Conservation (phyloP, 2,329 filamentous ascomycete species). For the Cryphonectria nitschkei region DNA sequence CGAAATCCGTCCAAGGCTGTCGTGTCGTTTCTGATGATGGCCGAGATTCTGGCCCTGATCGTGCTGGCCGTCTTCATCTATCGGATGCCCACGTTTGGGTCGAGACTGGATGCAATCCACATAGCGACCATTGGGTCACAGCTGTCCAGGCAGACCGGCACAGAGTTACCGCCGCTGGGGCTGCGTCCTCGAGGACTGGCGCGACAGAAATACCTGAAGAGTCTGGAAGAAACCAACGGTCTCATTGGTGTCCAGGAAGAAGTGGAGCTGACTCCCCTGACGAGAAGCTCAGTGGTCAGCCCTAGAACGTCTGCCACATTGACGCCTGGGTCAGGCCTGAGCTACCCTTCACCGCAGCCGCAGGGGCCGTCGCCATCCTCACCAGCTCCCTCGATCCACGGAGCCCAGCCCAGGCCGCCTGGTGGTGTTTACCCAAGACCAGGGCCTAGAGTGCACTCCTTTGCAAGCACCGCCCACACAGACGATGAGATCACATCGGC, state of each 20-base stretch:
- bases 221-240: slow-evolving; percentile 5
- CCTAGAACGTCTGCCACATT: slow-evolving; percentile 13
- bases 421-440: not conserved
- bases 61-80: slow-evolving; percentile 10
- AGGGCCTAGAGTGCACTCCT: slow-evolving; percentile 4
- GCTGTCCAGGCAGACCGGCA: slow-evolving; percentile 1
- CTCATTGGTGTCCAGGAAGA: slow-evolving; percentile 19
- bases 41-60: not conserved
- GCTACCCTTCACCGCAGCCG: not conserved
- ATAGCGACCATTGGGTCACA: slow-evolving; percentile 13
- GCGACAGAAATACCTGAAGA: slow-evolving; percentile 18
- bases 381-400: slow-evolving; percentile 1
- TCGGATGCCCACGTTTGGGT: slow-evolving; percentile 17
- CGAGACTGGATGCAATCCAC: slow-evolving; percentile 15
- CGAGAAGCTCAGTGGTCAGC: slow-evolving; percentile 2
- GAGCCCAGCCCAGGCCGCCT: not conserved
- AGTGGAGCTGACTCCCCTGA: slow-evolving; percentile 9
- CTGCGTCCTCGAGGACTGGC: slow-evolving; percentile 7
- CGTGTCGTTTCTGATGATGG: slow-evolving; percentile 12
- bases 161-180: slow-evolving; percentile 7
- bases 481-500: slow-evolving; percentile 18
- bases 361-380: slow-evolving; percentile 3
- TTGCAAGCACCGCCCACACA: slow-evolving; percentile 9
- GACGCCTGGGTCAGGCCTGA: not conserved
- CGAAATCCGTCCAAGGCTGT: slow-evolving; percentile 9